Conservation (phyloP, 176 grass and related monocot species). For the Tillandsia leiboldiana region DNA sequence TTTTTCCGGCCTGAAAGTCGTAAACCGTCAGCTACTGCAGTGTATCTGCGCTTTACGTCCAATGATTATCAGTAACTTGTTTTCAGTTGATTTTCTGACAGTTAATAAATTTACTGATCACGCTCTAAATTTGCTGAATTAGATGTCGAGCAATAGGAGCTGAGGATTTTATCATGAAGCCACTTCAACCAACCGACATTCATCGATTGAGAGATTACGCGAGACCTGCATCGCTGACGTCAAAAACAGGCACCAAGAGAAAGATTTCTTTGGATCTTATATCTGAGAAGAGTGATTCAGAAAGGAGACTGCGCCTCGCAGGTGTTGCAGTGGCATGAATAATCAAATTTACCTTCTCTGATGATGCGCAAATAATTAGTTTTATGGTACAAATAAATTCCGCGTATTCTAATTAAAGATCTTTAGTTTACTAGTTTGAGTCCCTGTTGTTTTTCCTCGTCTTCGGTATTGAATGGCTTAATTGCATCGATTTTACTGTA, state of each 20-base stretch:
- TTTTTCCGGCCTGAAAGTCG: too few relatives aligned
- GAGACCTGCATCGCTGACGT: background rate
- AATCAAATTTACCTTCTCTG: background rate
- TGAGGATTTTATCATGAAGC: constrained; percentile 86
- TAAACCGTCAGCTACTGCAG: too few relatives aligned
- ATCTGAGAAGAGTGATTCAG: constrained; percentile 14
- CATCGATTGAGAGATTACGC: constrained; percentile 66
- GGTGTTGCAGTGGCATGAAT: constrained; percentile 48
- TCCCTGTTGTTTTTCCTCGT: background rate
- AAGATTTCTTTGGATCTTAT: constrained; percentile 20
- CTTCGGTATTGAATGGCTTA: background rate
- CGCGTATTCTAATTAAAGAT: background rate
- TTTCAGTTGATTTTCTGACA: background rate
- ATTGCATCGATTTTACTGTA: too few relatives aligned
- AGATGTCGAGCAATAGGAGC: constrained; percentile 55
- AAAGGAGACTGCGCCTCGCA: constrained; percentile 33
- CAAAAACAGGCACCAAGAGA: constrained; percentile 21
- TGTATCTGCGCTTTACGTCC: too few relatives aligned
- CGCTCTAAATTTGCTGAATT: background rate
- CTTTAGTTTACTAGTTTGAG: background rate
- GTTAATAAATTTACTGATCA: background rate
- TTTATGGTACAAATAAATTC: background rate
- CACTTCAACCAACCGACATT: constrained; percentile 70
- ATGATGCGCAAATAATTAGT: background rate
- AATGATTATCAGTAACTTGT: background rate